These are phyloP conservation scores for Fraxinus sp. DNA, from an alignment of 305 asterid species.

Conservation along the genomic window DNA sequence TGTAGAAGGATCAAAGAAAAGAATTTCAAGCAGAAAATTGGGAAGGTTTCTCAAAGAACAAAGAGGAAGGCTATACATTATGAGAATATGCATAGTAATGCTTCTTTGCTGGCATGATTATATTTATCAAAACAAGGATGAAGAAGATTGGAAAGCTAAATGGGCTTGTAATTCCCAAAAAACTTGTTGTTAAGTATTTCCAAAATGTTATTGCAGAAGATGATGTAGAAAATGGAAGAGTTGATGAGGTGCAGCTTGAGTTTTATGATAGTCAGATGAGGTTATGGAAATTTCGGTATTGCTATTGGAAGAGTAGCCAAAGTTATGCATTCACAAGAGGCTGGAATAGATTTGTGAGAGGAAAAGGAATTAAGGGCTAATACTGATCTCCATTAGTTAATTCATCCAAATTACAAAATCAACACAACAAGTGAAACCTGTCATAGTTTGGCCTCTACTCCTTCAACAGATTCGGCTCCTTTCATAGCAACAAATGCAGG, in stretches of 20 bases:
- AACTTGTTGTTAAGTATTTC: slow-evolving; percentile 57
- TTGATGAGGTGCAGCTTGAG: slow-evolving; percentile 44
- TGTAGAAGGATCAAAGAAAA: slow-evolving; percentile 43
- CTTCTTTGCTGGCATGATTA: slow-evolving; percentile 73
- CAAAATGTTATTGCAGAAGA: slow-evolving; percentile 32
- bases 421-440: too few relatives aligned
- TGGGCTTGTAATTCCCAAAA: slow-evolving; percentile 40
- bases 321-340: slow-evolving; percentile 46
- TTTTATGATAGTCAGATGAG: slow-evolving; percentile 50
- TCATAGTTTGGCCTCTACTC: background rate
- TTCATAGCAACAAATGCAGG: too few relatives aligned
- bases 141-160: too few relatives aligned
- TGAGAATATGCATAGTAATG: slow-evolving; percentile 69
- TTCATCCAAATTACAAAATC: too few relatives aligned
- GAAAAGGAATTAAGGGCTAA: too few relatives aligned
- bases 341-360: too few relatives aligned
- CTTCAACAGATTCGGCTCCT: too few relatives aligned
- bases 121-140: background rate
- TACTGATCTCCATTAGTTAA: slow-evolving; percentile 1
- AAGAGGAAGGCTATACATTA: slow-evolving; percentile 63
- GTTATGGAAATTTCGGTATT: slow-evolving; percentile 61
- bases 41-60: slow-evolving; percentile 58
- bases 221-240: slow-evolving; percentile 1
- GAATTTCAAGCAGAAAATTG: slow-evolving; percentile 39
- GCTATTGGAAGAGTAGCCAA: slow-evolving; percentile 87